phyloP scores from a whole-genome alignment of 495 filamentous ascomycete genomes.

The Neurospora tetrasperma region DNA sequence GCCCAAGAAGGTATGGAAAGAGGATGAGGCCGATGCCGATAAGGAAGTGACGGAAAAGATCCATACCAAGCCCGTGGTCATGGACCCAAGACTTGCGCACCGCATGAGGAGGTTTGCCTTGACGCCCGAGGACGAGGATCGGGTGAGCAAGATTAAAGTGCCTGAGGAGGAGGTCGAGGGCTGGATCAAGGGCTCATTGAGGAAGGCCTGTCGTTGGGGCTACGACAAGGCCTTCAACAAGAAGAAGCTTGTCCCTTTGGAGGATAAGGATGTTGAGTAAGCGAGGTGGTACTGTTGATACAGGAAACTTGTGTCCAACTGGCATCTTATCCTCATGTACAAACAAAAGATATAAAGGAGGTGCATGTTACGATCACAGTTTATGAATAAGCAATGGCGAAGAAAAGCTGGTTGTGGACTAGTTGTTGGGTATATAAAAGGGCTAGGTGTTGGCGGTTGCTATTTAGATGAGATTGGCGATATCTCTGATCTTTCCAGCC shows the following conservation, averaged over 20 bases:
- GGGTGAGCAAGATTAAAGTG: constrained; percentile 49
- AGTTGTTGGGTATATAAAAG: background rate
- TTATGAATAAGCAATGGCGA: constrained; percentile 5
- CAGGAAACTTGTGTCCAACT: background rate
- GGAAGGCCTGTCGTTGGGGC: constrained; percentile 36
- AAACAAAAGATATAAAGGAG: background rate
- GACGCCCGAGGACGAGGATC: constrained; percentile 53
- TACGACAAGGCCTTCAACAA: constrained; percentile 15
- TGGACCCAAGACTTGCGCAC: constrained; percentile 66
- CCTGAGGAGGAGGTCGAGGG: constrained; percentile 60
- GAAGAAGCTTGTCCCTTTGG: constrained; percentile 15
- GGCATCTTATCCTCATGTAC: background rate
- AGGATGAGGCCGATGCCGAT: constrained; percentile 44
- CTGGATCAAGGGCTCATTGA: constrained; percentile 42
- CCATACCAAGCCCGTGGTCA: constrained; percentile 65
- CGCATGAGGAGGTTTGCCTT: constrained; percentile 76
- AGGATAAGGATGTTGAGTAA: constrained; percentile 18
- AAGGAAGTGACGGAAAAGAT: constrained; percentile 44
- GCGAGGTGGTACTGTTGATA: background rate
- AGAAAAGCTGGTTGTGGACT: background rate
- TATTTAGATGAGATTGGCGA: background rate
- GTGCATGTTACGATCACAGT: background rate
- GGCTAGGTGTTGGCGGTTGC: background rate
- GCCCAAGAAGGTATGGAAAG: constrained; percentile 69
- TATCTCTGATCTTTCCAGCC: background rate